These are phyloP conservation scores for Wallacemonas sp. DNA, from an alignment of 208 protist species.

Conservation along the genomic window DNA sequence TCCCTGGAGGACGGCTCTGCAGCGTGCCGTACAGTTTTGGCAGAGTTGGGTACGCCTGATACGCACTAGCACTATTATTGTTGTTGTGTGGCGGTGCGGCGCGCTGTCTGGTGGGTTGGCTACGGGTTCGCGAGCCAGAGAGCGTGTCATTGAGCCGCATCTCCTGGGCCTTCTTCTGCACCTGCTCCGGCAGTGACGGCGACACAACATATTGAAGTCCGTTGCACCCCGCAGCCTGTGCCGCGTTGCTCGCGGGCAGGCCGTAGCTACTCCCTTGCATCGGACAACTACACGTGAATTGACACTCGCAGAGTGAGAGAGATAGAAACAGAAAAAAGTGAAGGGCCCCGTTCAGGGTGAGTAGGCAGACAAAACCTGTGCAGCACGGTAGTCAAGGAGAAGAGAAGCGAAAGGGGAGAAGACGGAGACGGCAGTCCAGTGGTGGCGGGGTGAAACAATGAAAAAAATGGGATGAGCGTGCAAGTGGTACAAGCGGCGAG, in stretches of 20 bases:
- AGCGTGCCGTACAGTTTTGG: conserved; percentile 32
- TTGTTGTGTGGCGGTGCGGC: background rate
- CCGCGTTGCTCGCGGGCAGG: background rate
- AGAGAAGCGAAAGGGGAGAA: too few relatives aligned
- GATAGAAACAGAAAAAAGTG: too few relatives aligned
- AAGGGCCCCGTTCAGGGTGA: too few relatives aligned
- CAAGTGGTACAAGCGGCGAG: too few relatives aligned
- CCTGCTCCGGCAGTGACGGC: conserved; percentile 3
- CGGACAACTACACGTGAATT: too few relatives aligned
- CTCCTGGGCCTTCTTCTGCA: conserved; percentile 7
- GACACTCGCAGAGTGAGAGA: too few relatives aligned
- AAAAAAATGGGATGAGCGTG: too few relatives aligned
- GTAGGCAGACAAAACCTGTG: too few relatives aligned
- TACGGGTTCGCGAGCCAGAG: background rate
- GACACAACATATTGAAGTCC: conserved; percentile 11
- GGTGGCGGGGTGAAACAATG: too few relatives aligned
- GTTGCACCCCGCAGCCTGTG: background rate
- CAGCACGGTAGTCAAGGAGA: too few relatives aligned
- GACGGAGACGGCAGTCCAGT: too few relatives aligned
- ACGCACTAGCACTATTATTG: background rate
- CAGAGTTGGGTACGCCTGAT: conserved; percentile 11
- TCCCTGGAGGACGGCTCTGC: conserved; percentile 13
- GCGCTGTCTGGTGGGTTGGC: background rate
- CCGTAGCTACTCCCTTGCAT: background rate
- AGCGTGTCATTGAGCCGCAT: background rate